A percentile compares a stretch with the other conserved stretches of the same genome.
These are phyloP conservation scores for Mortierella claussenii DNA, from an alignment of 192 early-diverging fungal genomes.

Conservation along the genomic window DNA sequence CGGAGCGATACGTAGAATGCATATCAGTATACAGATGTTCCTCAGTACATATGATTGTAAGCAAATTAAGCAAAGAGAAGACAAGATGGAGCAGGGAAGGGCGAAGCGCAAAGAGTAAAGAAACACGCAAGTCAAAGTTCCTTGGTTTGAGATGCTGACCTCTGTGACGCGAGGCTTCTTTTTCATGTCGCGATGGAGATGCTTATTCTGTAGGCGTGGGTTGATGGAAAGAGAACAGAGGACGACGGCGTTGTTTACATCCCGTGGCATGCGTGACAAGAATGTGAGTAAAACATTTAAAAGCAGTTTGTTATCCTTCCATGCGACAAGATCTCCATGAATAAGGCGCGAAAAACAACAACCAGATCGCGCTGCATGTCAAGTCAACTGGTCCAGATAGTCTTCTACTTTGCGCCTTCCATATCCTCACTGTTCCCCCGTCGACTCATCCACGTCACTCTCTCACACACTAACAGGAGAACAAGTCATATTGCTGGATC, in stretches of 20 bases:
- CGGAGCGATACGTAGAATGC: not conserved
- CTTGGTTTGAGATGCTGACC: constrained; percentile 32
- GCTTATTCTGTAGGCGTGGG: constrained; percentile 49
- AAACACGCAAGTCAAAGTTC: constrained; percentile 1
- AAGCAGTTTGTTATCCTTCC: not conserved
- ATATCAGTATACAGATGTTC: not conserved
- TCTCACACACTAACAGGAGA: too few relatives aligned
- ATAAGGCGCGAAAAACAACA: too few relatives aligned
- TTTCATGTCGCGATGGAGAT: constrained; percentile 63
- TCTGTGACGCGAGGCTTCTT: constrained; percentile 61
- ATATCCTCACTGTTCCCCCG: too few relatives aligned
- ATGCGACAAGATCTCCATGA: too few relatives aligned
- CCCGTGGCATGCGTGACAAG: constrained; percentile 5
- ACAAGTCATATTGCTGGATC: too few relatives aligned
- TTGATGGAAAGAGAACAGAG: not conserved
- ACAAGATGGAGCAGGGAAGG: not conserved
- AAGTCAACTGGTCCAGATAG: too few relatives aligned
- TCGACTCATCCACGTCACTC: too few relatives aligned
- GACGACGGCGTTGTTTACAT: not conserved
- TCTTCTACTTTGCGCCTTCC: too few relatives aligned
- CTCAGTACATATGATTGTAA: not conserved
- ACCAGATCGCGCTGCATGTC: too few relatives aligned
- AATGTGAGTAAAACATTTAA: not conserved
- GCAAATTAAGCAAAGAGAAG: not conserved
- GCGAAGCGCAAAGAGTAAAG: not conserved